Conservation (phyloP, 768 basidiomycete genomes). For the Strobilomyces dryophilus region DNA sequence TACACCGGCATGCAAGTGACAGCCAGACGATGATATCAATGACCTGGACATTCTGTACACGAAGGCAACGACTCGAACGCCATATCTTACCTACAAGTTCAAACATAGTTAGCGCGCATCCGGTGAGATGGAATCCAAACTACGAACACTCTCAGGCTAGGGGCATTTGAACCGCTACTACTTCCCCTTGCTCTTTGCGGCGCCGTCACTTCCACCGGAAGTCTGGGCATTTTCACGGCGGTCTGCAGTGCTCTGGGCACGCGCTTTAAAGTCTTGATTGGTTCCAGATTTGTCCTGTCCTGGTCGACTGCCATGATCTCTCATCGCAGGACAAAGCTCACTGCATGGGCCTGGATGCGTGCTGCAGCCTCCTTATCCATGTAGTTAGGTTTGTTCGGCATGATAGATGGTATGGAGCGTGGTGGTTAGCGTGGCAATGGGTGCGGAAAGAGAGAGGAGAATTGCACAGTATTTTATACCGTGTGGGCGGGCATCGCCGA, state of each 20-base stretch:
- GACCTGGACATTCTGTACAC: neutral
- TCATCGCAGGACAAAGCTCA: neutral
- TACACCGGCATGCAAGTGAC: no score
- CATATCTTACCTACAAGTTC: neutral
- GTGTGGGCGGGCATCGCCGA: neutral
- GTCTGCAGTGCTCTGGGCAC: constrained; percentile 7
- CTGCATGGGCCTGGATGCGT: constrained; percentile 9
- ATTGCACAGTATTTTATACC: neutral
- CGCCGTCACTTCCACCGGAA: neutral
- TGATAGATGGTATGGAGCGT: neutral
- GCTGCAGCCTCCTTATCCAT: constrained; percentile 5
- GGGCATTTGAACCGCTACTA: neutral
- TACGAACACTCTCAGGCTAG: neutral
- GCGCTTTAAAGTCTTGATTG: constrained; percentile 7
- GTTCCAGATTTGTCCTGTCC: neutral
- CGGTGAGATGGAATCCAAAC: no score
- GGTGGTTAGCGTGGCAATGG: neutral
- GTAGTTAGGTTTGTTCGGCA: constrained; percentile 1
- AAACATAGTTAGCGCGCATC: neutral
- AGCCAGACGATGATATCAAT: no score
- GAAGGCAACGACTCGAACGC: neutral
- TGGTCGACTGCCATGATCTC: neutral
- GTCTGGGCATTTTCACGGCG: neutral
- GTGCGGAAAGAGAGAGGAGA: neutral
- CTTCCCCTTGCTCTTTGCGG: neutral